Evolutionary conservation across 306 rosid genomes (phyloP).

Genomic region (Acacia melanoxylon): DNA sequence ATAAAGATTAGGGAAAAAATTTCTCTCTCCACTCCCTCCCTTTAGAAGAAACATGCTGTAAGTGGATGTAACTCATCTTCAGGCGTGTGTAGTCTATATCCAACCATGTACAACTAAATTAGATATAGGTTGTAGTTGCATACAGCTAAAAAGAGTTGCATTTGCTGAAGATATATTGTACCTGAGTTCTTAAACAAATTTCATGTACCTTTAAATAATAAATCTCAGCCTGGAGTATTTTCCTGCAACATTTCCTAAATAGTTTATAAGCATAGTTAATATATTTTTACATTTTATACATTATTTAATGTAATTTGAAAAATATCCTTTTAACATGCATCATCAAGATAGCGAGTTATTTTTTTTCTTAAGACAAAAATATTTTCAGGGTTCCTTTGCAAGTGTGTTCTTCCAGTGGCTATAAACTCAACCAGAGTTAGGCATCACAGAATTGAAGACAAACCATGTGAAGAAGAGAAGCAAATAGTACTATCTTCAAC

Average conservation of each 20-base stretch:
- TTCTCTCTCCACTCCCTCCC: rapidly evolving
- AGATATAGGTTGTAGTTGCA: too few relatives aligned
- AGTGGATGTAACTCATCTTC: too few relatives aligned
- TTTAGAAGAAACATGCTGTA: too few relatives aligned
- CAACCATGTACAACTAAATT: too few relatives aligned
- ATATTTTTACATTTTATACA: neutral
- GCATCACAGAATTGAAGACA: constrained; percentile 66
- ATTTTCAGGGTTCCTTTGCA: constrained; percentile 75
- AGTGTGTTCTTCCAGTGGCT: constrained; percentile 85
- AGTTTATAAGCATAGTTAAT: neutral
- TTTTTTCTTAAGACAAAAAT: neutral
- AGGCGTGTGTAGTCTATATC: too few relatives aligned
- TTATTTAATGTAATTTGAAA: neutral
- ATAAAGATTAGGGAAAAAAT: too few relatives aligned
- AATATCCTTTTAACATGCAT: neutral
- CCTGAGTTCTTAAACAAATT: too few relatives aligned
- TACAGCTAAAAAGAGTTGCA: too few relatives aligned
- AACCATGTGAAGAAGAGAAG: constrained; percentile 61
- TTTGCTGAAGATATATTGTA: too few relatives aligned
- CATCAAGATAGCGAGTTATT: neutral
- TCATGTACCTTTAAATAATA: too few relatives aligned
- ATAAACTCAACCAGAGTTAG: constrained; percentile 75
- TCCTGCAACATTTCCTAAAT: neutral
- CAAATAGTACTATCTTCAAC: constrained; percentile 17
- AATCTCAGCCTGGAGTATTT: too few relatives aligned